phyloP scores from a whole-genome alignment of 495 filamentous ascomycete genomes.

The Neurospora terricola region DNA sequence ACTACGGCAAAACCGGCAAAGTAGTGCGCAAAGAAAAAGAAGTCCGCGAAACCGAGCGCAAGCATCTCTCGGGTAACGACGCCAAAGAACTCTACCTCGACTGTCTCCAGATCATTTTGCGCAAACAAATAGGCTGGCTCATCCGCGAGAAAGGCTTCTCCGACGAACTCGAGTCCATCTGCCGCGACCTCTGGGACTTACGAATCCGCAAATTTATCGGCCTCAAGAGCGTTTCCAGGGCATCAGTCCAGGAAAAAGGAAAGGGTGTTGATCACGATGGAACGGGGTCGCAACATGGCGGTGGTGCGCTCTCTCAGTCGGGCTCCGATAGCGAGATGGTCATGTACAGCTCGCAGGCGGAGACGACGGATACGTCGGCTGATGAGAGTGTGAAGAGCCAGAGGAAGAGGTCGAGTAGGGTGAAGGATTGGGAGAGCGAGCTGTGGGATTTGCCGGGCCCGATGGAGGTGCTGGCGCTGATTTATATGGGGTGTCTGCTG shows the following conservation, averaged over 20 bases:
- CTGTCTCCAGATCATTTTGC: constrained; percentile 66
- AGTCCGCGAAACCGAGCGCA: constrained; percentile 43
- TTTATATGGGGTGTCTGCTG: constrained; percentile 36
- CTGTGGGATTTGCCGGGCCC: constrained; percentile 31
- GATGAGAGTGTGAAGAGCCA: background rate
- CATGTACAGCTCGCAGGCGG: constrained; percentile 32
- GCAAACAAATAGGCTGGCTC: constrained; percentile 34
- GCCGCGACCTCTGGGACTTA: constrained; percentile 42
- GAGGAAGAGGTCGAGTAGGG: constrained; percentile 3
- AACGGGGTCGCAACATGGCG: constrained; percentile 3
- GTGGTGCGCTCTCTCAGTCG: background rate
- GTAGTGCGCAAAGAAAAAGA: constrained; percentile 34
- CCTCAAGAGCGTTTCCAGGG: constrained; percentile 12
- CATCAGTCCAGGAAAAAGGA: background rate
- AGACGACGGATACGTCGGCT: background rate
- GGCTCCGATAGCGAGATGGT: constrained; percentile 7
- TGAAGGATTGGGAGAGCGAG: constrained; percentile 14
- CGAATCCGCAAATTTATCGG: constrained; percentile 30
- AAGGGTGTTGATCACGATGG: background rate
- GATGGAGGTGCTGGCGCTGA: constrained; percentile 33
- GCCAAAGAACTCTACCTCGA: constrained; percentile 74
- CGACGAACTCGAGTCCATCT: constrained; percentile 37
- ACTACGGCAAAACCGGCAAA: constrained; percentile 55
- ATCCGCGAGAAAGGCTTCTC: constrained; percentile 30
- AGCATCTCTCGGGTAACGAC: constrained; percentile 50